Percentiles rank a stretch among this genome's conserved stretches.
Evolutionary conservation across 2,329 filamentous ascomycete species (phyloP).

Genomic region (Hypoxylon sp.): DNA sequence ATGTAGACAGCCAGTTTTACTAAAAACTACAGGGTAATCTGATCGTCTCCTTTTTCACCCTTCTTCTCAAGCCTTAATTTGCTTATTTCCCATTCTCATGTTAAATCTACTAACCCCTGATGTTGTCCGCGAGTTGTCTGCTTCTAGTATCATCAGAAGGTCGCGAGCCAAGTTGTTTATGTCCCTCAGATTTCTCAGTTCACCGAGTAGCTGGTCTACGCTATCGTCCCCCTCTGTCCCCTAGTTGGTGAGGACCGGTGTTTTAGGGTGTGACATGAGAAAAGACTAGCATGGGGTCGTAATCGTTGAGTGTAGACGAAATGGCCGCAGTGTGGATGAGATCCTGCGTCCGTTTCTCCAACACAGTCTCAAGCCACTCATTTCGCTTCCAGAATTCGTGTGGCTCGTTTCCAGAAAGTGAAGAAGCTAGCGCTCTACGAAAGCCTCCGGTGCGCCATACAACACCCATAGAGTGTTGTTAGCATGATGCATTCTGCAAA

Average conservation of each 20-base stretch:
- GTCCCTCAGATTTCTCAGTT: conserved; percentile 3
- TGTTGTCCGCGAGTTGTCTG: not conserved
- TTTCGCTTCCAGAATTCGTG: conserved; percentile 1
- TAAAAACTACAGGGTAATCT: too few relatives aligned
- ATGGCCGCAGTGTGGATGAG: not conserved
- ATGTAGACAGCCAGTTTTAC: not conserved
- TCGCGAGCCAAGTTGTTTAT: conserved; percentile 18
- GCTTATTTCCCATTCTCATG: too few relatives aligned
- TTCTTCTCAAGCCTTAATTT: too few relatives aligned
- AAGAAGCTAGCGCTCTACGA: conserved; percentile 1
- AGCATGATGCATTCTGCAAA: conserved; percentile 18
- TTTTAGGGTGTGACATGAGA: not conserved
- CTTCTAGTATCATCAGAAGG: conserved; percentile 7
- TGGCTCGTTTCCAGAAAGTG: conserved; percentile 1
- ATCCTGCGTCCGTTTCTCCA: conserved; percentile 5
- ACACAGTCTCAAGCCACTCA: conserved; percentile 1
- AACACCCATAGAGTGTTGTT: conserved; percentile 13
- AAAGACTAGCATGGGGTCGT: conserved; percentile 10
- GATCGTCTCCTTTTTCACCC: too few relatives aligned
- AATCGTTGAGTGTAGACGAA: not conserved
- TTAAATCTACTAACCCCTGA: too few relatives aligned
- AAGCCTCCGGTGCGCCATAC: conserved; percentile 3
- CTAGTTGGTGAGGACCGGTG: not conserved
- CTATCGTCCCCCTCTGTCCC: not conserved
- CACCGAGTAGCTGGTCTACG: not conserved